phyloP scores from a whole-genome alignment of 108 stramenopile species.

The Nitzschia sp. region DNA sequence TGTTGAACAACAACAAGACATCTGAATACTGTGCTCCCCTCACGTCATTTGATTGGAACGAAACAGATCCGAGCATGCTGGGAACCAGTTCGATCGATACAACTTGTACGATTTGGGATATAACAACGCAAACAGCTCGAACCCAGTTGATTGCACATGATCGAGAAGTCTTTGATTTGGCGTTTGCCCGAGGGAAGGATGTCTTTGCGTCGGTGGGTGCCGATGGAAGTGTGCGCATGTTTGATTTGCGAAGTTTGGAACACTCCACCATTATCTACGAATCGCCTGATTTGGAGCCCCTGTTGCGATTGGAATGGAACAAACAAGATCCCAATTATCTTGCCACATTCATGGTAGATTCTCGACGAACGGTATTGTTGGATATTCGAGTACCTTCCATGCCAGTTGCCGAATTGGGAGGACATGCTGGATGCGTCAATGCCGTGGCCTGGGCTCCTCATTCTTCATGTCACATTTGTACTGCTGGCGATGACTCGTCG shows the following conservation, averaged over 20 bases:
- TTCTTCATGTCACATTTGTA: constrained; percentile 95
- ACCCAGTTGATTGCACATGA: constrained; percentile 99
- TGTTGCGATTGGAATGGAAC: constrained; percentile 97
- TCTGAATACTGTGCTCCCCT: constrained; percentile 96
- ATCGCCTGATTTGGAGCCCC: constrained; percentile 84
- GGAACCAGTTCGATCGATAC: constrained; percentile 96
- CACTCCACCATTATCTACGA: constrained; percentile 98
- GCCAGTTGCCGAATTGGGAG: constrained; percentile 79
- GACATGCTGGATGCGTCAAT: constrained; percentile 91
- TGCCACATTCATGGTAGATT: constrained; percentile 91
- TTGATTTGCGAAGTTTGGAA: constrained; percentile 94
- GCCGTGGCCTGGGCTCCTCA: constrained; percentile 98
- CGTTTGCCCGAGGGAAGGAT: constrained; percentile 91
- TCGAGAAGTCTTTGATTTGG: constrained; percentile 97
- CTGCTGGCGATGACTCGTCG: constrained; percentile 92
- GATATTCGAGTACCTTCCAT: constrained; percentile 90
- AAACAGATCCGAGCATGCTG: constrained; percentile 80
- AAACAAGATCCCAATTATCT: constrained; percentile 98
- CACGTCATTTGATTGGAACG: constrained; percentile 97
- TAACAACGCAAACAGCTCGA: constrained; percentile 72
- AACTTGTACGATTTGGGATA: constrained; percentile 99
- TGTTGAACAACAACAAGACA: constrained; percentile 96
- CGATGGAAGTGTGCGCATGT: constrained; percentile 95
- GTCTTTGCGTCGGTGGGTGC: constrained; percentile 97
- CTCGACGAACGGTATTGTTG: constrained; percentile 78